phyloP scores from a whole-genome alignment of 495 filamentous ascomycete species.

The Neurospora sp. region DNA sequence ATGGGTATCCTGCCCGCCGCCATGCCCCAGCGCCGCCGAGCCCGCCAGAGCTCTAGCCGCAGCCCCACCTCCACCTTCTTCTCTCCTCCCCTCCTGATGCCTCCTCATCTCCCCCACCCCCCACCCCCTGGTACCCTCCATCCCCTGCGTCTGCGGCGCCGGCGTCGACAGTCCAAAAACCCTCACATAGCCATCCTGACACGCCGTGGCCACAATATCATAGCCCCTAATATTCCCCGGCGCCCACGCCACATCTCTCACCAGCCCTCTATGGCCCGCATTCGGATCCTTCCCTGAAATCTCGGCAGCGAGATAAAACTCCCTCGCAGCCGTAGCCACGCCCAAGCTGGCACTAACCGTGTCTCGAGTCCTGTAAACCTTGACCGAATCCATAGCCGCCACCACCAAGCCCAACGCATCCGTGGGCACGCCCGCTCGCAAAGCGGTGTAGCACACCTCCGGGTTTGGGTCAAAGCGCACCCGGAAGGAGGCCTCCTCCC shows the following conservation, averaged over 20 bases:
- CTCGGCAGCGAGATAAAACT: slow-evolving; percentile 72
- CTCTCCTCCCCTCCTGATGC: slow-evolving; percentile 19
- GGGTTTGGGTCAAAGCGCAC: slow-evolving; percentile 79
- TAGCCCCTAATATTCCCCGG: slow-evolving; percentile 76
- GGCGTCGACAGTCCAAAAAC: slow-evolving; percentile 72
- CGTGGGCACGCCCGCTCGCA: slow-evolving; percentile 63
- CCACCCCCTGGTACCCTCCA: not conserved
- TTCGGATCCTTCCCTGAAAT: slow-evolving; percentile 33
- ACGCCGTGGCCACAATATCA: slow-evolving; percentile 84
- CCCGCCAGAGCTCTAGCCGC: not conserved
- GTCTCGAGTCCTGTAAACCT: slow-evolving; percentile 66
- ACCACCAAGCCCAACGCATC: slow-evolving; percentile 71
- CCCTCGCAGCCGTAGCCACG: slow-evolving; percentile 39
- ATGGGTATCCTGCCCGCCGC: slow-evolving; percentile 1
- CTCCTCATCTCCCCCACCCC: slow-evolving; percentile 2
- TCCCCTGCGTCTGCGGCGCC: not conserved
- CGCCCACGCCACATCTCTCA: slow-evolving; percentile 92
- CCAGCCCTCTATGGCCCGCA: slow-evolving; percentile 51
- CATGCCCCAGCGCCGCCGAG: not conserved
- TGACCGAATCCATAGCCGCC: slow-evolving; percentile 69
- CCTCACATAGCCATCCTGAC: slow-evolving; percentile 79
- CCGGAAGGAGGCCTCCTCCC: slow-evolving; percentile 77
- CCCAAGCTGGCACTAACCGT: slow-evolving; percentile 41
- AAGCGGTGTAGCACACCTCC: slow-evolving; percentile 62
- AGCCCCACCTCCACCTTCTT: slow-evolving; percentile 8